Percentiles rank a stretch among this genome's conserved stretches.
These are phyloP conservation scores for Solanum rostratum DNA, from an alignment of 257 asterid genomes.

Conservation along the genomic window DNA sequence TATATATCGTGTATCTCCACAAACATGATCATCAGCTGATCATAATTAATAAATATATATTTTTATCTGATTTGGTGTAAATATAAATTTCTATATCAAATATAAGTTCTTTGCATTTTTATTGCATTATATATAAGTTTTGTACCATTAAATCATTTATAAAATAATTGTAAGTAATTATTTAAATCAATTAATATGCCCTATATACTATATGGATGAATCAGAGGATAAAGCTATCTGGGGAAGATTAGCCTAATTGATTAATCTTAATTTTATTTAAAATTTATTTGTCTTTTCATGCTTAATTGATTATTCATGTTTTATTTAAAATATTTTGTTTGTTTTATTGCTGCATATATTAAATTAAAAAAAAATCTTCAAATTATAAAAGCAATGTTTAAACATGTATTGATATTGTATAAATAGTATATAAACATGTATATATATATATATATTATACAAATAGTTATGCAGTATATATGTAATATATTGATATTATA, in stretches of 20 bases:
- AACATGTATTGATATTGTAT: no score
- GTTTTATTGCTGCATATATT: no score
- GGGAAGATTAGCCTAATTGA: background rate
- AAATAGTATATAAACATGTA: no score
- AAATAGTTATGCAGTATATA: no score
- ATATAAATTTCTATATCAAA: background rate
- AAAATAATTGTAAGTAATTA: background rate
- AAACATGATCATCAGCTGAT: background rate
- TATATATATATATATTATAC: no score
- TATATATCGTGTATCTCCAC: background rate
- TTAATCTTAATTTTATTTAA: background rate
- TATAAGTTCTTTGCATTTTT: background rate
- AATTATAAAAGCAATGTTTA: no score
- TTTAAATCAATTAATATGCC: background rate
- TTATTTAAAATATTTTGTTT: no score
- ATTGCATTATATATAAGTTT: background rate
- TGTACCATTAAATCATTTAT: background rate
- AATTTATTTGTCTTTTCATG: background rate
- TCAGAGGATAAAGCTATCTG: background rate
- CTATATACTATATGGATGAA: background rate
- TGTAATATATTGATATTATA: no score
- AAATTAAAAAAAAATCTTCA: no score
- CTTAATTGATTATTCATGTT: no score
- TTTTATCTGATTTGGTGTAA: accelerated
- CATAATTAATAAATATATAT: background rate